Base-by-base conservation (phyloP, 805 yeast genomes). In the Ogataea paraovalis region DNA sequence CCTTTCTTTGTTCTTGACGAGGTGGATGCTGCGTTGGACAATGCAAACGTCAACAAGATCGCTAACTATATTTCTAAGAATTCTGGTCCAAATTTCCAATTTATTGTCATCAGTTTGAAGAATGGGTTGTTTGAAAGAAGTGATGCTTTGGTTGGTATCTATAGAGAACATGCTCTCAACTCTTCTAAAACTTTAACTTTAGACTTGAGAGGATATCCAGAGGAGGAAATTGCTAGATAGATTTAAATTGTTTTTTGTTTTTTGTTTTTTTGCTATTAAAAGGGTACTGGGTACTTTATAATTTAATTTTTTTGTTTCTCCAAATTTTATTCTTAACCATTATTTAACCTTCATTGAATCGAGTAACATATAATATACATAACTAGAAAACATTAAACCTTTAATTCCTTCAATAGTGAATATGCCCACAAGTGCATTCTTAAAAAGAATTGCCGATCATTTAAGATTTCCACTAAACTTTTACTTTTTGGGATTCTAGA, bases 21-120 rank as follows among this genome's bases (percentile, higher is more conserved):
- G 67, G 90, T 94, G n/a, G 99, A 94, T 69, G 98, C 99, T 0
- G 98, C 98, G 0, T 75, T 94, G 49, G 99, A 94, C 66, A 83
- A 87, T 50, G 81, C 88, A 21, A 94, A 94, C 60, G 97, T 94
- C 21, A 80, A 79, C 45, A 80, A 81, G 59, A 83, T 94, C 48
- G 97, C 97, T n/a, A 82, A 80, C 49, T 94, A 91, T 62, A 88
- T 94, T 50, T 76, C 76, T 43, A 78, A 76, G 50, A 82, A 85
- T 56, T 82, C 92, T 2, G 85, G 88, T 22, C 85, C 89, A 2
- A 75, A 79, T 39, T 81, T 88, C 64, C 99, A 94, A 62, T 89
- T 92, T 58, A 89, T 94, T 64, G 96, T 94, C 40, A 94, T 94
- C 51, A 86, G 96, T 39, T 76, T 94, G 66, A 94, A 92, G 67